Evolutionary conservation across 768 basidiomycete species (phyloP).

Genomic region (Suillus decipiens): DNA sequence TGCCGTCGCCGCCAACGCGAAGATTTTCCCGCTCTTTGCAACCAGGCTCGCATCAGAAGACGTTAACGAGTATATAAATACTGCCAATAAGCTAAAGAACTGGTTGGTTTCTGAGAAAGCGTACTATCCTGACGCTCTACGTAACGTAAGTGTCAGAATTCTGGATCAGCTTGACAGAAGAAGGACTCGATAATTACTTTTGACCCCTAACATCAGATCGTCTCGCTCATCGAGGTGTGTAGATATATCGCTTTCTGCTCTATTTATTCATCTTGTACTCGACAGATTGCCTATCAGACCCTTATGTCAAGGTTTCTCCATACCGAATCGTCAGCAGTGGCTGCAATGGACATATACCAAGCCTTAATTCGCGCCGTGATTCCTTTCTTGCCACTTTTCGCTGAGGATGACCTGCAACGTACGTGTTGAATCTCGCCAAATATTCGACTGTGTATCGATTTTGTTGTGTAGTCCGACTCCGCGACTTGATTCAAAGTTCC

Average conservation of each 20-base stretch:
- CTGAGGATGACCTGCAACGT: slow-evolving; percentile 28
- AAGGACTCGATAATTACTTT: slow-evolving; percentile 10
- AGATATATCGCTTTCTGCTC: slow-evolving; percentile 29
- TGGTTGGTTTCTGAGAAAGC: slow-evolving; percentile 53
- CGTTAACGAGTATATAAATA: slow-evolving; percentile 20
- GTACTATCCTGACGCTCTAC: slow-evolving; percentile 52
- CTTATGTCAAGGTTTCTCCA: slow-evolving; percentile 18
- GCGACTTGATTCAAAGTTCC: background rate
- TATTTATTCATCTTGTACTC: slow-evolving; percentile 16
- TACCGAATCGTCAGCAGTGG: slow-evolving; percentile 10
- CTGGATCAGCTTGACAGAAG: background rate
- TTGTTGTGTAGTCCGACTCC: background rate
- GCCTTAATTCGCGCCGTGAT: slow-evolving; percentile 20
- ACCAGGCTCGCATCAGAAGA: slow-evolving; percentile 35
- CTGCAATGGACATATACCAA: slow-evolving; percentile 3
- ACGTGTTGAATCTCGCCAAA: background rate
- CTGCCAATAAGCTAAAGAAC: slow-evolving; percentile 38
- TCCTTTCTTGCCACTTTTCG: slow-evolving; percentile 24
- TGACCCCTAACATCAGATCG: slow-evolving; percentile 41
- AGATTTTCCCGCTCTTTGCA: slow-evolving; percentile 38
- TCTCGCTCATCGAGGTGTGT: slow-evolving; percentile 49
- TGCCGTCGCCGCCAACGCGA: slow-evolving; percentile 34
- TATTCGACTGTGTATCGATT: background rate
- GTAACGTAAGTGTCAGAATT: slow-evolving; percentile 40
- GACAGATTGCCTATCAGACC: slow-evolving; percentile 26